Base-by-base conservation (phyloP, 306 rosid genomes). In the Rosa persica region DNA sequence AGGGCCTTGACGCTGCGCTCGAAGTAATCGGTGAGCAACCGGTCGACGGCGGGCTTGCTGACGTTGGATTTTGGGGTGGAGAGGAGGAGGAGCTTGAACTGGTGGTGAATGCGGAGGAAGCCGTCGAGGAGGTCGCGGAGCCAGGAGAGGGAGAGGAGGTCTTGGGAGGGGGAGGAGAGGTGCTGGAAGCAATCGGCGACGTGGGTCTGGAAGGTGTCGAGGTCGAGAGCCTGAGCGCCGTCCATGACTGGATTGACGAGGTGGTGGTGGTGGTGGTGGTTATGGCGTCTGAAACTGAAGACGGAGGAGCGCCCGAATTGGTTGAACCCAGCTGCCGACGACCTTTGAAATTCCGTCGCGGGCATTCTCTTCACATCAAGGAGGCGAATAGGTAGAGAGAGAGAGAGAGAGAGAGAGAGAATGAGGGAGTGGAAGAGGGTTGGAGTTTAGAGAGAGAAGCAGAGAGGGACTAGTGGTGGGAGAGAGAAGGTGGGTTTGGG, bases 1-100 rank as follows among this genome's bases (percentile, higher is more conserved):
- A 94, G 84, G 2, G 97, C 95, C 80, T 94, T 94, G 66, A 92
- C 88, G 79, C 90, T 89, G 62, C 98, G 81, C 23, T 90, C 97
- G 15, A 89, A 89, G 67, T 89, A 90, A 5, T 92, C 98, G n/a
- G 83, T 42, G 1, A 92, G 86, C 84, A 92, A 39, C n/a, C 95
- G 91, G 73, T 89, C 97, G 87, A 84, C 27, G 10, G 94, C 86
- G 5, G 90, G 70, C 22, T 69, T 89, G 51, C 52, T 44, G 36
- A 83, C 73, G 27, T 23, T 76, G 4, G 85, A 67, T 60, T 74
- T 70, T 61, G 83, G 81, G 15, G 81, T 76, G 27, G 79, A 78
- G 70, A 94, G 74, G 75, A 94, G 80, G 71, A 94, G 84, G 52
- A 74, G 46, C 22, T 87, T 84, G 86, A 94, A 92, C 22, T 89